Evolutionary conservation across 805 yeast genomes (phyloP), one percentile per base, ranked within the genome.

Genomic region (Zygotorulaspora sp.): DNA sequence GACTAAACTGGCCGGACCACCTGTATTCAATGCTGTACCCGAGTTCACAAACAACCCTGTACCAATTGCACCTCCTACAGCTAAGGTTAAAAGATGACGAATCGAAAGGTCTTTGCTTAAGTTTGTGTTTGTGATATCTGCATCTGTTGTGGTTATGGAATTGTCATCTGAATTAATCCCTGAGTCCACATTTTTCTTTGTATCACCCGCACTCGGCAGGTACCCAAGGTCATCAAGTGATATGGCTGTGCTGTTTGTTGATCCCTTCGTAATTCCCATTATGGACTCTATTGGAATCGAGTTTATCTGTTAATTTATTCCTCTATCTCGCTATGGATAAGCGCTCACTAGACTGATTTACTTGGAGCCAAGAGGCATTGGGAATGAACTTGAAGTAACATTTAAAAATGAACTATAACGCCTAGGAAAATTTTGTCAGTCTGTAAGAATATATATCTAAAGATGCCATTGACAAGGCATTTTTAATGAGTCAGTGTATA

Each of bases 31-130:
- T 1, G 83, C 75, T 29, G 70, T 61, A 37, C 84, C 85, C 2
- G 82, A 71, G 41, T 83, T 84, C 37, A 80, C 74, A 45, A 80
- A 78, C 39, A 80, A 61, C 54, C 87, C 85, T 0, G 84, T 78
- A 42, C 85, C 85, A 25, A 80, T 74, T 28, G 80, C 71, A 31
- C 83, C 79, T 26, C 84, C 84, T 30, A 80, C 75, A 23, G 85
- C 78, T 44, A 80, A 72, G 74, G 80, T 77, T 47, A 78, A 77
- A 50, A 80, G 56, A 50, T 78, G 84, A 20, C 37, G 31, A 26
- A 26, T 26, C 17, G 30, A 26, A 6, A 26, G 30, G 14, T 26
- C 17, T 26, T 5, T 17, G 14, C 8, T 26, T 8, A 26, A 12
- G 9, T 26, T 5, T 14, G 30, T 26, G 8, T 26, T 14, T 12